A percentile compares a stretch with the other conserved stretches of the same genome.
Evolutionary conservation across 805 yeast genomes (phyloP).

Genomic region (Zygoascus bituminiphila): DNA sequence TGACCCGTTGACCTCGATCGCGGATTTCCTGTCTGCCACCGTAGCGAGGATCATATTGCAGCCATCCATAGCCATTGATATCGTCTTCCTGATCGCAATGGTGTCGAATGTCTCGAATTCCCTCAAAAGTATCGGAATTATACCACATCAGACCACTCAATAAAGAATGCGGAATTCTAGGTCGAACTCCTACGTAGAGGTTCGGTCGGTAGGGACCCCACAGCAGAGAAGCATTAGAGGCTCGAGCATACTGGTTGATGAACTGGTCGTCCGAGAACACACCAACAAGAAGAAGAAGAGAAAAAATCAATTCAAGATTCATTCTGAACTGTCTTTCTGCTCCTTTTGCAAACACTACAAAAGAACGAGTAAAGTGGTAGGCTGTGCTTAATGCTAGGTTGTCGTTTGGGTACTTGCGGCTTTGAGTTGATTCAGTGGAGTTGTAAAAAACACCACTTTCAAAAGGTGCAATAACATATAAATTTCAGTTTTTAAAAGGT

Average conservation of each 20-base stretch:
- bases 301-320: background rate
- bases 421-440: no score
- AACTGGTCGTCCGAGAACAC: background rate
- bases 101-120: slow-evolving; percentile 56
- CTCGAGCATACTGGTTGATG: slow-evolving; percentile 26
- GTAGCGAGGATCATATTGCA: slow-evolving; percentile 71
- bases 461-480: no score
- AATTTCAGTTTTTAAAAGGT: no score
- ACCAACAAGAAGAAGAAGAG: background rate
- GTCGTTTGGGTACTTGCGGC: no score
- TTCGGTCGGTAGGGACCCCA: slow-evolving; percentile 96
- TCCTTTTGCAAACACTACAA: no score
- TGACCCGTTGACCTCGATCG: slow-evolving; percentile 57
- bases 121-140: slow-evolving; percentile 49
- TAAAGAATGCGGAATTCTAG: slow-evolving; percentile 68
- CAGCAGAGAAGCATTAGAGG: slow-evolving; percentile 43
- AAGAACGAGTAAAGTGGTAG: no score
- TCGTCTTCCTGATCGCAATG: slow-evolving; percentile 65
- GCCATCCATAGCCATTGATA: slow-evolving; percentile 74
- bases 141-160: slow-evolving; percentile 85
- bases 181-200: slow-evolving; percentile 76
- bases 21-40: slow-evolving; percentile 77
- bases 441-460: no score
- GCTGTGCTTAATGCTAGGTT: no score
- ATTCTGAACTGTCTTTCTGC: no score